phyloP scores from a whole-genome alignment of 257 asterid genomes.

The Capsicum chinense region DNA sequence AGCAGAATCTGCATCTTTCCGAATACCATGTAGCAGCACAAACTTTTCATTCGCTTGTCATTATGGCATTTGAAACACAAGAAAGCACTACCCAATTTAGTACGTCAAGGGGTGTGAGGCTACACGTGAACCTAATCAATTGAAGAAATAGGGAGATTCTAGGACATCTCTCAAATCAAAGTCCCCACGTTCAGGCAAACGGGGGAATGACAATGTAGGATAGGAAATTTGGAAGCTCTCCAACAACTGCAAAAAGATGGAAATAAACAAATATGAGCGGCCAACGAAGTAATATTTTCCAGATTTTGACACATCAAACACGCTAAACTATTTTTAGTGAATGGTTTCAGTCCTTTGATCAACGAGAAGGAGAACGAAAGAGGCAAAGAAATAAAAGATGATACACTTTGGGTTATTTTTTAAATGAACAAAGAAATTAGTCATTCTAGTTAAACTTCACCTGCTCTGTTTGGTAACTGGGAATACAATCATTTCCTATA shows the following conservation, averaged over 20 bases:
- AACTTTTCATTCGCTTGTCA: background rate
- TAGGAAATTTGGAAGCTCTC: conserved; percentile 75
- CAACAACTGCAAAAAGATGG: conserved; percentile 66
- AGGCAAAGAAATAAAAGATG: background rate
- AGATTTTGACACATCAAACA: background rate
- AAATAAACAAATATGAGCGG: conserved; percentile 15
- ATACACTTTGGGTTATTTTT: background rate
- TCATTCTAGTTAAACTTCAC: background rate
- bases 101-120: background rate
- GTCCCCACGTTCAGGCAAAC: conserved; percentile 88
- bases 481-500: background rate
- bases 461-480: background rate
- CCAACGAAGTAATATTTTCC: background rate
- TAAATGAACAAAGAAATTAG: background rate
- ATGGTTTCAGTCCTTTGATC: conserved; percentile 9
- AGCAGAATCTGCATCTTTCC: background rate
- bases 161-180: conserved; percentile 80
- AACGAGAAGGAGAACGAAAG: background rate
- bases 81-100: background rate
- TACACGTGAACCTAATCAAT: conserved; percentile 44
- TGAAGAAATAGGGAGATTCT: conserved; percentile 87
- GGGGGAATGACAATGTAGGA: conserved; percentile 81
- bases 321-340: background rate
- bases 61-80: conserved; percentile 17
- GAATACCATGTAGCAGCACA: background rate